Evolutionary conservation across 2,329 filamentous ascomycete species (phyloP), one percentile per base, ranked within the genome.

Genomic region (Thielaviopsis ethacetica): DNA sequence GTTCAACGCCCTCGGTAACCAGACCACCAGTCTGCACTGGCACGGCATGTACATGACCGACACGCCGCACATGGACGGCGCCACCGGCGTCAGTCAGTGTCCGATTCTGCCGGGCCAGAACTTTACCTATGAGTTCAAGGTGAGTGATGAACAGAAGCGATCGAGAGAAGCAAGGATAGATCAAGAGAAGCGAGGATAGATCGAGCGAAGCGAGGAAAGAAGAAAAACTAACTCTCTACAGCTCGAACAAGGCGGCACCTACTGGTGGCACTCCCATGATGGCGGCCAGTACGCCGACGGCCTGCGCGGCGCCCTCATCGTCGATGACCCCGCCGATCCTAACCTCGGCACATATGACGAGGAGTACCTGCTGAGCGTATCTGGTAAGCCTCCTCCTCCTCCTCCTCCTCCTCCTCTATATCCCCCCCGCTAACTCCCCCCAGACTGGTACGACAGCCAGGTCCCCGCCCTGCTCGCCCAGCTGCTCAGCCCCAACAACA

Each of bases 11-110:
- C 71, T 81, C 6, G 74, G 72, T n/a, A 78, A 80, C 64, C 70
- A 79, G 65, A 74, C 73, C 3, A 76, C 76, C 4, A 75, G 75
- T 51, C 62, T 79, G 1, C 76, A 75, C 67, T 85, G 79, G 67
- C 82, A 85, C 66, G 82, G 82, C 24, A 67, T 84, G 62, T 75
- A 71, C 67, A 77, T 81, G 68, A 70, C 74, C 63, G 72, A 72
- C 41, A 80, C 76, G 1, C 71, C 69, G 5, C 69, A 75, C 34
- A 82, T 83, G 76, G 83, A 86, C 66, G 83, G 83, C 0, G 75
- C 79, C 2, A 70, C 69, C 2, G 73, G 72, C 15, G 73, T 78
- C 4, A 79, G 77, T 0, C 80, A 83, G 64, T 81, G 77, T 63
- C 66, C 75, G 0, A 72, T 83, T 19, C 70, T 73, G 3, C 76